Conservation (phyloP, 306 rosid species). For the Citrullus amarus region DNA sequence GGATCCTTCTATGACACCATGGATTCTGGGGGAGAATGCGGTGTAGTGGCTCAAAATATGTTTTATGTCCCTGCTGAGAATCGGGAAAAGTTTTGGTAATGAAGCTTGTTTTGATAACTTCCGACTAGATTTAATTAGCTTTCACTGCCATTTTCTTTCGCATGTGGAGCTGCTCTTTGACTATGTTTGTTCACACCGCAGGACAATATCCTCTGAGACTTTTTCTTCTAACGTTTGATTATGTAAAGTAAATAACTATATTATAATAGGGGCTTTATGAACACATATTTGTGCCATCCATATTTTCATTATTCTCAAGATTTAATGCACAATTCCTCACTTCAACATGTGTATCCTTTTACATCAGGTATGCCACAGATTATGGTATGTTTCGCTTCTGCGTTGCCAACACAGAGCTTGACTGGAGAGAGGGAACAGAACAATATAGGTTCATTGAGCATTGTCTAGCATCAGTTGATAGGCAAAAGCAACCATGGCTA, state of each 20-base stretch:
- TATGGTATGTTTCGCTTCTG: constrained; percentile 95
- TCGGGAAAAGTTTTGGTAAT: constrained; percentile 74
- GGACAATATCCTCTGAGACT: neutral
- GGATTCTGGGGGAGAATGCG: constrained; percentile 98
- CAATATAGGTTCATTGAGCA: constrained; percentile 75
- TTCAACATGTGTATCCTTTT: neutral
- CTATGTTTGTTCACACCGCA: neutral
- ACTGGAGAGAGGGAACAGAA: constrained; percentile 88
- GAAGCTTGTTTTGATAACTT: neutral
- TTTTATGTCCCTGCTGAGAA: constrained; percentile 90
- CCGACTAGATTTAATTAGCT: neutral
- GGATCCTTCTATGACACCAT: constrained; percentile 71
- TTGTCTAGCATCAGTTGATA: constrained; percentile 76
- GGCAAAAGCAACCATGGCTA: constrained; percentile 95
- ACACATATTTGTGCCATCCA: neutral
- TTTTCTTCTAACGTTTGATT: neutral
- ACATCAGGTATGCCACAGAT: constrained; percentile 59
- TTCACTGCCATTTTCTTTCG: neutral
- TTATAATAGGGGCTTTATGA: neutral
- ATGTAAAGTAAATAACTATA: neutral
- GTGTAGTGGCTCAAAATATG: constrained; percentile 73
- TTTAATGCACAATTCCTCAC: neutral
- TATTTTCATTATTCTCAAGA: neutral
- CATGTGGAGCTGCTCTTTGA: neutral
- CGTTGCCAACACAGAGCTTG: constrained; percentile 83